A percentile compares a stretch with the other conserved stretches of the same genome.
Evolutionary conservation across 2,329 filamentous ascomycete species (phyloP).

Genomic region (Colletotrichum falcatum): DNA sequence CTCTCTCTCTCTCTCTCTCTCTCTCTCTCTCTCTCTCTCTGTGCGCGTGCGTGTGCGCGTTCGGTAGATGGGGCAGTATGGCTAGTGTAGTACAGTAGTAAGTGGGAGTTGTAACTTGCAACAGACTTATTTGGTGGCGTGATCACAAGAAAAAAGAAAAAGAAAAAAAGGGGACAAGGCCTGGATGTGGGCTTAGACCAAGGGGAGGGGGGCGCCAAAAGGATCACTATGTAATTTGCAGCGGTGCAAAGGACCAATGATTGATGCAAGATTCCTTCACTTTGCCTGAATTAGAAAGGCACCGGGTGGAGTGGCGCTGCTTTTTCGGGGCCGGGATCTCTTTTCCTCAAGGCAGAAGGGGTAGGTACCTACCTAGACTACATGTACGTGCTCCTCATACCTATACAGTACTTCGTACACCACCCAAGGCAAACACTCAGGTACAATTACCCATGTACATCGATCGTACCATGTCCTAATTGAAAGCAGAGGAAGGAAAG

Average conservation of each 20-base stretch:
- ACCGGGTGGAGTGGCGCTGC: conserved; percentile 33
- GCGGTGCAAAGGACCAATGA: conserved; percentile 21
- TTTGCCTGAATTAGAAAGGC: conserved; percentile 35
- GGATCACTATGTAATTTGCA: conserved; percentile 22
- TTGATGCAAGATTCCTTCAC: conserved; percentile 6
- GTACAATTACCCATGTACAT: neutral
- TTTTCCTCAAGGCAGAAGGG: conserved; percentile 31
- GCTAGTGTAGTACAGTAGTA: too few species aligned
- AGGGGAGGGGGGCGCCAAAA: neutral
- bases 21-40: too few species aligned
- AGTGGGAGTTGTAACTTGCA: neutral
- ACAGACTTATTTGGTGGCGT: conserved; percentile 20
- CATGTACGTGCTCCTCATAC: too few species aligned
- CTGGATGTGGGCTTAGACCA: conserved; percentile 12
- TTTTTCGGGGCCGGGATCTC: conserved; percentile 31
- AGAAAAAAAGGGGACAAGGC: neutral
- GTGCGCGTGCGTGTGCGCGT: too few species aligned
- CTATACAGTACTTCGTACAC: too few species aligned
- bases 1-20: too few species aligned
- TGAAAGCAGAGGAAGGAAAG: neutral
- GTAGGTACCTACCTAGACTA: too few species aligned
- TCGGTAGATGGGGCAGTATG: too few species aligned
- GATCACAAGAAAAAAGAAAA: neutral
- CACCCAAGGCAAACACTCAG: neutral
- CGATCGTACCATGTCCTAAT: neutral